Base-by-base conservation (phyloP, 2,329 filamentous ascomycete genomes). In the Diaporthe australafricana region DNA sequence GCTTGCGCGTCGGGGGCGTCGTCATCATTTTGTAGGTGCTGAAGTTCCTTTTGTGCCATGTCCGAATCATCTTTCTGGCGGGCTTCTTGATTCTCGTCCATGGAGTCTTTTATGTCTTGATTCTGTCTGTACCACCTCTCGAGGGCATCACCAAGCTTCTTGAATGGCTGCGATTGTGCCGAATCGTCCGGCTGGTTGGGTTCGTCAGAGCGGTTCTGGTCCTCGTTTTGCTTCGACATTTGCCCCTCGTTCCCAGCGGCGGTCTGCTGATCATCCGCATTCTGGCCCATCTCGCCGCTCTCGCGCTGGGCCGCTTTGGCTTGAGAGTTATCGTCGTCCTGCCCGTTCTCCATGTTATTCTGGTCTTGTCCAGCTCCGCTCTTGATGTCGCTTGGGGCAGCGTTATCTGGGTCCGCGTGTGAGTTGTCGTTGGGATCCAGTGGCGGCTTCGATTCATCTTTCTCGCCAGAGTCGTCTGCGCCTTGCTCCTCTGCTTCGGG, bases 101-200 rank as follows among this genome's bases (percentile, higher is more conserved):
- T 85, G 2, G 88, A 83, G 71, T 92, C 88, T 79, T 89, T 85
- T 76, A 99, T 98, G 74, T 98, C 93, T 57, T 90, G 90, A 77
- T 97, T 94, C 78, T 95, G 94, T 72, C 94, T 90, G 81, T 98
- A 95, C 94, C 95, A 99, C 77, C 92, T 90, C 80, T 98, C 95
- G 40, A 99, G 87, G 7, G 94, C 93, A 83, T 99, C 95, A 27
- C 96, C 96, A 38, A 99, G 89, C 79, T 98, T 97, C 84, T 96
- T 96, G 87, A 98, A 98, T 1, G 95, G 93, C 76, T 96, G 90
- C 56, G 86, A 81, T 14, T 82, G 80, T 35, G 81, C 79, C 9
- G 82, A 82, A 68, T 87, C 83, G 53, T 84, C 80, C 14, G 82
- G 79, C 40, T 85, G 83, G 68, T 88, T 85, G 74, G 73, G 72